phyloP scores from a whole-genome alignment of 768 basidiomycete genomes.

The Tylopilus rubrobrunneus region DNA sequence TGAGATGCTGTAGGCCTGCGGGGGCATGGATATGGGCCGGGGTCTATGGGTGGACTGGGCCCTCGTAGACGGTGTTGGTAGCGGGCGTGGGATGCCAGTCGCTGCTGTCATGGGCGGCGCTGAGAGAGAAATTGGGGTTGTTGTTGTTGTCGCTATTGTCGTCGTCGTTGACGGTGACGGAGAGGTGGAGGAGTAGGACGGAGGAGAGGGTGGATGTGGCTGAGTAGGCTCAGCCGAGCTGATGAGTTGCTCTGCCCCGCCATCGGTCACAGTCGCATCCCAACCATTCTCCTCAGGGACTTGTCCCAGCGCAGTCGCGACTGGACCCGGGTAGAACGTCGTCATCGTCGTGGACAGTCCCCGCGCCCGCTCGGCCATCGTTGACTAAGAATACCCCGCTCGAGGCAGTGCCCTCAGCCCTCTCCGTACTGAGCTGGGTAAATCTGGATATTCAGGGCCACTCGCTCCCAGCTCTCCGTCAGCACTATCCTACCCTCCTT shows the following conservation, averaged over 20 bases:
- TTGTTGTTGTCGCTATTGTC: neutral
- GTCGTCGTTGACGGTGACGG: slow-evolving; percentile 3
- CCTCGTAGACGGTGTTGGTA: slow-evolving; percentile 24
- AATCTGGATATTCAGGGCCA: slow-evolving; percentile 15
- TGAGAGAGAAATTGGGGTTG: slow-evolving; percentile 1
- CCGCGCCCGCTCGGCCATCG: slow-evolving; percentile 2
- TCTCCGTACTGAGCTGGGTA: slow-evolving; percentile 5
- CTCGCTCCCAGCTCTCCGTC: neutral
- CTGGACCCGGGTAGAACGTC: slow-evolving; percentile 45
- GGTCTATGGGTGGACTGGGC: slow-evolving; percentile 35
- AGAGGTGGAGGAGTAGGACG: slow-evolving; percentile 7
- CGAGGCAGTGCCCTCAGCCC: slow-evolving; percentile 21
- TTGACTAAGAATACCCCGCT: slow-evolving; percentile 11
- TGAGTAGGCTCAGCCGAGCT: slow-evolving; percentile 20
- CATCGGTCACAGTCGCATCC: slow-evolving; percentile 10
- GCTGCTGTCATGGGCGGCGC: slow-evolving; percentile 18
- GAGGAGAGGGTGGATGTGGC: slow-evolving; percentile 24
- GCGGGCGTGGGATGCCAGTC: slow-evolving; percentile 32
- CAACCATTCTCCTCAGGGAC: slow-evolving; percentile 49
- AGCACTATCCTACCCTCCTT: neutral
- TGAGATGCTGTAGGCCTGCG: slow-evolving; percentile 45
- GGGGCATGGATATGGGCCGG: slow-evolving; percentile 74
- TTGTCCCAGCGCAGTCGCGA: slow-evolving; percentile 43
- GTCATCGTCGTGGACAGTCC: slow-evolving; percentile 24
- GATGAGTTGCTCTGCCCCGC: slow-evolving; percentile 31